Base-by-base conservation (phyloP, 208 protist genomes). In the Wallacemonas rigidus region DNA sequence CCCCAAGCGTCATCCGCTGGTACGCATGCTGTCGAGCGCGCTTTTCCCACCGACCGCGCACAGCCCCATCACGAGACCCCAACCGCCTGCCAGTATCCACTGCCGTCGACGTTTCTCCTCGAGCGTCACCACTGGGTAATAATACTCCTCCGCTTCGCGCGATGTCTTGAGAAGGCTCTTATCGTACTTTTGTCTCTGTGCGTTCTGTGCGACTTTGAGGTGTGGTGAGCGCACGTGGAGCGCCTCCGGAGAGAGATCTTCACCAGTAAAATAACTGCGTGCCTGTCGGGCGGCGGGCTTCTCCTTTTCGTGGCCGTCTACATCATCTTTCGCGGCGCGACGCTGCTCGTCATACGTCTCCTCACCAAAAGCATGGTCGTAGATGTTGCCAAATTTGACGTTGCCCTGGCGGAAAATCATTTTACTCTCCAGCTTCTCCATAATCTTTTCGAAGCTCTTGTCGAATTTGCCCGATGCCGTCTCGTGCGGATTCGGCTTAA, bases 391-490 rank as follows among this genome's bases (percentile, higher is more conserved):
- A n/a, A 77, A 67, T n/a, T 74, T 15, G 11, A 90, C 69, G 51
- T 91, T 75, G 26, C 82, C 72, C 77, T 93, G 83, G 0, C 86
- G 83, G 45, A 91, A 86, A 2, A 83, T 81, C 69, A 93, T 71
- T 54, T 81, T 80, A 12, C 53, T 71, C 74, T 90, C 90, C 15
- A 95, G 76, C 39, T 81, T 79, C 9, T 77, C 75, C n/a, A 82
- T 86, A 2, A 95, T 68, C 63, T 93, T 93, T 68, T 95, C 90
- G 58, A 95, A 95, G 54, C 83, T 91, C 56, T 86, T 80, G 61
- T 95, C 86, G 61, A 91, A 95, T 50, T 91, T 81, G 9, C 88
- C 90, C 44, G 75, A 82, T 2, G 74, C 69, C 1, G 88, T 90
- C 67, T 87, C 79, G 43, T 85, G 71, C 1, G 90, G 90, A 72